Evolutionary conservation across 2,329 filamentous ascomycete species (phyloP).

Genomic region (Zasmidium citrigriseum): DNA sequence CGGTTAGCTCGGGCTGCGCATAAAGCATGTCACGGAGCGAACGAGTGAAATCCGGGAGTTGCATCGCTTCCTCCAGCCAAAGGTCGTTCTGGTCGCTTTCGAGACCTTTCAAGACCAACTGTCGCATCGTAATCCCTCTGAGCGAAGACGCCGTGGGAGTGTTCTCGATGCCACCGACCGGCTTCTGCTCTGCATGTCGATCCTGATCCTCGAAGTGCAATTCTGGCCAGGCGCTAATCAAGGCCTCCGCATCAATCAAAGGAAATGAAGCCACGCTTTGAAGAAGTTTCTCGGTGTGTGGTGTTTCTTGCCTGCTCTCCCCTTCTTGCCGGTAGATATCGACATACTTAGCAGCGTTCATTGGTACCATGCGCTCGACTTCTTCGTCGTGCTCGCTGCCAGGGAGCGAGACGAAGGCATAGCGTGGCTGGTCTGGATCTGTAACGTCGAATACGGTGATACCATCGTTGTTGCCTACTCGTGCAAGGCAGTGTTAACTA

Average conservation of each 20-base stretch:
- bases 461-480: slow-evolving; percentile 10
- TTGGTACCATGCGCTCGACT: background rate
- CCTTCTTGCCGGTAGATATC: too few relatives aligned
- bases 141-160: too few relatives aligned
- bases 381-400: background rate
- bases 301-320: too few relatives aligned
- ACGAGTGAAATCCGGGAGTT: slow-evolving; percentile 3
- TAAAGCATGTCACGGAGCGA: background rate
- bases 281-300: too few relatives aligned
- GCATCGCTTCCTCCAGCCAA: slow-evolving; percentile 2
- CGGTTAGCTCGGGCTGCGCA: background rate
- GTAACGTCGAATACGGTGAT: slow-evolving; percentile 73
- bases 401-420: background rate
- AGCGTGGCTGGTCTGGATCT: slow-evolving; percentile 4
- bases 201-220: too few relatives aligned
- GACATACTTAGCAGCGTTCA: background rate
- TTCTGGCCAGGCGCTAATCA: background rate
- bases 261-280: too few relatives aligned
- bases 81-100: background rate
- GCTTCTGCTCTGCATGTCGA: too few relatives aligned
- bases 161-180: too few relatives aligned
- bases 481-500: too few relatives aligned
- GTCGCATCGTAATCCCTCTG: background rate
- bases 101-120: slow-evolving; percentile 3
- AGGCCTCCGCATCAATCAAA: background rate